Base-by-base conservation (phyloP, 257 asterid genomes). In the Solanum microdontum region DNA sequence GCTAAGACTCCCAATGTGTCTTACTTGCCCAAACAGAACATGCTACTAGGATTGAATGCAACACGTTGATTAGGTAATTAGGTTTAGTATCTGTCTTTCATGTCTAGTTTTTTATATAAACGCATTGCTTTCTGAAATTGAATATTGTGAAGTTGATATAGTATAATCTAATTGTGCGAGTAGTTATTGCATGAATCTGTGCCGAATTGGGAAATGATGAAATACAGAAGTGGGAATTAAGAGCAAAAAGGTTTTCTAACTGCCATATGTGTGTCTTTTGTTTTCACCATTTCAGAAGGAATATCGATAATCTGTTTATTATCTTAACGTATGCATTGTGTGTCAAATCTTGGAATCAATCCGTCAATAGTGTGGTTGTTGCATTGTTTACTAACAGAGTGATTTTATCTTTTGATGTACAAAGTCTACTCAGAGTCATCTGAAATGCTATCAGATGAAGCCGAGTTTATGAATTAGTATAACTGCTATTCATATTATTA, bases 1-100 rank as follows among this genome's bases (percentile, higher is more conserved):
- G 66, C 93, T 13, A 92, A 48, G 91, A 92, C 48, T 77, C 79
- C 91, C 8, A 90, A 88, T 75, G 90, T 92, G 34, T 66, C 83
- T 69, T 92, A 92, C 87, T 86, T 92, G 33, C 94, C 93, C 37
- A 87, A 87, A 58, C 89, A 86, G 13, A 92, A 91, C 85, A 73
- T 92, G 91, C 89, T 92, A 33, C 87, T 92, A 45, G 94, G 93
- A 2, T 84, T 92, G 39, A 92, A 90, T 69, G 69, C 85, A 48
- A 4, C 85, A 26, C 93, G 93, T 88, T 91, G 86, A 91, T 60
- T 84, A 1, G 82, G 89, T 85, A 36, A 15, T 48, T 43, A 62
- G 85, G 43, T 82, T 48, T 17, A 30, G 26, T 45, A 48, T 28
- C 69, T 51, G 85, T 82, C 43, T 48, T 28, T 11, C 28, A 0